phyloP scores from a whole-genome alignment of 495 filamentous ascomycete species.

The Penicillium daleae region DNA sequence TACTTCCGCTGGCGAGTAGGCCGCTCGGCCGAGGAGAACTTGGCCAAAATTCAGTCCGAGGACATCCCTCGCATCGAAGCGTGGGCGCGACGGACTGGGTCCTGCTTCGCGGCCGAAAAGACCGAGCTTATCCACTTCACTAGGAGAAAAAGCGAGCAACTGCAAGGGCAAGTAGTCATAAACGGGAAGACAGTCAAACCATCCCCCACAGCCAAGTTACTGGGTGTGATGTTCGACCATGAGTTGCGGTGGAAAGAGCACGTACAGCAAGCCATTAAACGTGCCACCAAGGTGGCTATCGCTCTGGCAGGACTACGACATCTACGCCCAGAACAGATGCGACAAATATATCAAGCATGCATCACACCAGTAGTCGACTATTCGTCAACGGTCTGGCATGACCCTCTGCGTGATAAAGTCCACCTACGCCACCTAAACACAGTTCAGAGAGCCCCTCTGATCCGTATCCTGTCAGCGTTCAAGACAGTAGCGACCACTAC shows the following conservation, averaged over 20 bases:
- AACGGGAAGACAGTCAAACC: neutral
- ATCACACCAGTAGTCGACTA: conserved; percentile 10
- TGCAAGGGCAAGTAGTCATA: neutral
- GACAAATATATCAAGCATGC: conserved; percentile 11
- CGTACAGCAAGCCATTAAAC: conserved; percentile 5
- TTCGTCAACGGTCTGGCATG: conserved; percentile 13
- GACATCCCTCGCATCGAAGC: conserved; percentile 22
- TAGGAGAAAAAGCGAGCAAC: conserved; percentile 11
- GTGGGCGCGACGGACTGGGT: conserved; percentile 24
- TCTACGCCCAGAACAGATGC: conserved; percentile 12
- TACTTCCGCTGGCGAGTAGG: conserved; percentile 29
- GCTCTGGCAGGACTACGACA: neutral
- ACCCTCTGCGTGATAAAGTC: conserved; percentile 14
- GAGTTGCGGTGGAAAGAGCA: conserved; percentile 6
- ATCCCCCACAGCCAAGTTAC: conserved; percentile 1
- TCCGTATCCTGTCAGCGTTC: conserved; percentile 5
- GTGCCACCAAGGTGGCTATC: conserved; percentile 5
- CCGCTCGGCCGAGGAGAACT: conserved; percentile 24
- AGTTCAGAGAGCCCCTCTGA: conserved; percentile 4
- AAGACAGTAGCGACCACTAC: neutral
- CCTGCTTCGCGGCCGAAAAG: conserved; percentile 29
- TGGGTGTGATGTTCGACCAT: conserved; percentile 7
- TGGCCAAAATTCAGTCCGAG: conserved; percentile 16
- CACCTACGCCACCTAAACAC: conserved; percentile 15
- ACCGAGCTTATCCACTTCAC: conserved; percentile 33